Evolutionary conservation across 805 yeast species (phyloP).

Genomic region (Yarrowia hollandica): DNA sequence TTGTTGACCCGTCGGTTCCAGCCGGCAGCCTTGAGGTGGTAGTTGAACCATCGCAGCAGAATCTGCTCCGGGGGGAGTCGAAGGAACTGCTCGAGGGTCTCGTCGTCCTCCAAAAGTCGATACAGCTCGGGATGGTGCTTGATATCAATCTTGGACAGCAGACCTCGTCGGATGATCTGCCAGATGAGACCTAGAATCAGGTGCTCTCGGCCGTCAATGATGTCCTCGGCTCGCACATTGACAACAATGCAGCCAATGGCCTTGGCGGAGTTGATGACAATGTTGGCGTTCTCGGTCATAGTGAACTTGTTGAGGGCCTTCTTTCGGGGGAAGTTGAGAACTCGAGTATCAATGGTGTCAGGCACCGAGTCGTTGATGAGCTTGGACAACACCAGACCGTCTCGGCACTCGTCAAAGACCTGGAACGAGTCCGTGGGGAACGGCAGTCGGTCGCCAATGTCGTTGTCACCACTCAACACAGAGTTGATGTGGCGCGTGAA

Average conservation of each 20-base stretch:
- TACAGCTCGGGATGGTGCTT: conserved; percentile 95
- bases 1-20: conserved; percentile 84
- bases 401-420: conserved; percentile 93
- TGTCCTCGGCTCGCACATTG: conserved; percentile 95
- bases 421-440: conserved; percentile 93
- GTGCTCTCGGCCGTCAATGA: conserved; percentile 95
- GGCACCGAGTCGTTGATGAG: conserved; percentile 97
- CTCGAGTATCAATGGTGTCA: conserved; percentile 97
- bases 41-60: conserved; percentile 94
- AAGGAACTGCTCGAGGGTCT: conserved; percentile 93
- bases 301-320: conserved; percentile 88
- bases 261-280: conserved; percentile 96
- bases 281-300: conserved; percentile 95
- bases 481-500: conserved; percentile 95
- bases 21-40: conserved; percentile 88
- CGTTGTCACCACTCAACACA: conserved; percentile 84
- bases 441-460: conserved; percentile 82
- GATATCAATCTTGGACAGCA: conserved; percentile 91
- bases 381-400: conserved; percentile 88
- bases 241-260: conserved; percentile 99
- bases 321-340: conserved; percentile 80
- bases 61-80: conserved; percentile 98
- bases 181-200: conserved; percentile 92
- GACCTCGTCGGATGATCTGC: conserved; percentile 97
- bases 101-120: conserved; percentile 92